Percentiles rank a stretch among this genome's conserved stretches.
phyloP scores from a whole-genome alignment of 2,329 filamentous ascomycete species.

The Magnaporthiopsis incrustans region DNA sequence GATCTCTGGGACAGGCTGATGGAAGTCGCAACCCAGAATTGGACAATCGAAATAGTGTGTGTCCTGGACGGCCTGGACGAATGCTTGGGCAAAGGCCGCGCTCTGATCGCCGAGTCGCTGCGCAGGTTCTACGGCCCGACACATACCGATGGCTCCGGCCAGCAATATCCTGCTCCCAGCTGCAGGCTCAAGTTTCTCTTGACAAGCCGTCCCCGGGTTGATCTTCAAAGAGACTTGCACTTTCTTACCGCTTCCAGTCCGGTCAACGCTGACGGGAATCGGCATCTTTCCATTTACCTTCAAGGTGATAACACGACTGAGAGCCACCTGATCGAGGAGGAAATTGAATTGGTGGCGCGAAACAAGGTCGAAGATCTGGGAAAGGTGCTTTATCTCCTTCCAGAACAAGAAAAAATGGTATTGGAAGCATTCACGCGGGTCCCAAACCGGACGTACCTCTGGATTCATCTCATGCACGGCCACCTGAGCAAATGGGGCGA shows the following conservation, averaged over 20 bases:
- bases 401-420: neutral
- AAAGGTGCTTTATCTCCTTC: neutral
- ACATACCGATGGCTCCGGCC: neutral
- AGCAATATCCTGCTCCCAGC: conserved; percentile 10
- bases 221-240: conserved; percentile 19
- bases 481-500: conserved; percentile 11
- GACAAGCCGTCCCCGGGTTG: conserved; percentile 26
- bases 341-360: neutral
- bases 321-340: neutral
- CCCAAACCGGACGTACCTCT: conserved; percentile 18
- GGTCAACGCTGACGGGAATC: conserved; percentile 2
- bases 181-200: conserved; percentile 17
- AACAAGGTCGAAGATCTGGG: neutral
- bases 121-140: neutral
- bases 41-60: conserved; percentile 5
- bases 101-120: neutral
- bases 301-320: neutral
- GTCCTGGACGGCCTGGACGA: neutral
- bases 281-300: neutral
- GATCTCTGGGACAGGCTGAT: neutral
- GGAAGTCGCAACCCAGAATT: neutral
- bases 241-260: conserved; percentile 20
- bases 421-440: conserved; percentile 11
- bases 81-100: neutral
- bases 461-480: conserved; percentile 16